Percentiles rank a stretch among this genome's conserved stretches.
Evolutionary conservation across 2,329 filamentous ascomycete genomes (phyloP).

Genomic region (Fusarium devonianum): DNA sequence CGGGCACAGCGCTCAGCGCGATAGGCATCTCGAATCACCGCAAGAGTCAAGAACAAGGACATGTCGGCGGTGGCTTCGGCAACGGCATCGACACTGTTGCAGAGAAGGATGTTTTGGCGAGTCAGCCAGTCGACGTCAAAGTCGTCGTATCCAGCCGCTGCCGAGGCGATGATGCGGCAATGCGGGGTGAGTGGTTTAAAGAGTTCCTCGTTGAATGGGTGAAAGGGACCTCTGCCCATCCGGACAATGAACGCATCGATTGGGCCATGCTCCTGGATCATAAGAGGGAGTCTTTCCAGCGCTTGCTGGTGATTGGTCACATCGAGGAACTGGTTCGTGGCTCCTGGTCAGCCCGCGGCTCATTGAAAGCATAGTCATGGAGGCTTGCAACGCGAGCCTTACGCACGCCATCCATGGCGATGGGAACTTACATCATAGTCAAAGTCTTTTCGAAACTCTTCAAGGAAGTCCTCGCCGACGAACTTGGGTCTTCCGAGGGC

Average conservation of each 20-base stretch:
- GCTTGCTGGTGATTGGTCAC: constrained; percentile 49
- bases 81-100: constrained; percentile 61
- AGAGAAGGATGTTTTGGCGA: constrained; percentile 56
- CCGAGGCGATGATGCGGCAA: constrained; percentile 56
- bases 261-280: constrained; percentile 48
- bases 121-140: constrained; percentile 55
- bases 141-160: constrained; percentile 57
- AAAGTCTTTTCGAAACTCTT: constrained; percentile 49
- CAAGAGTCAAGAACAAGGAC: constrained; percentile 48
- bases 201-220: constrained; percentile 57
- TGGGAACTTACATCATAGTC: constrained; percentile 45
- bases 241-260: constrained; percentile 57
- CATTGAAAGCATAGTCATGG: no score
- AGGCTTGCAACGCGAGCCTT: no score
- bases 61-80: constrained; percentile 61
- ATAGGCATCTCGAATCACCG: constrained; percentile 54
- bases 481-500: constrained; percentile 51
- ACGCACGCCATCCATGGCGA: no score
- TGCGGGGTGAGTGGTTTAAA: constrained; percentile 49
- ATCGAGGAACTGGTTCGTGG: constrained; percentile 37
- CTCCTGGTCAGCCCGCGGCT: not conserved
- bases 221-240: constrained; percentile 58
- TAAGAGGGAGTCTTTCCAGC: constrained; percentile 46
- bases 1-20: constrained; percentile 48
- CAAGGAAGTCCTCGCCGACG: constrained; percentile 50